Conservation (phyloP, 2,329 filamentous ascomycete species). For the Trichoderma sp. region DNA sequence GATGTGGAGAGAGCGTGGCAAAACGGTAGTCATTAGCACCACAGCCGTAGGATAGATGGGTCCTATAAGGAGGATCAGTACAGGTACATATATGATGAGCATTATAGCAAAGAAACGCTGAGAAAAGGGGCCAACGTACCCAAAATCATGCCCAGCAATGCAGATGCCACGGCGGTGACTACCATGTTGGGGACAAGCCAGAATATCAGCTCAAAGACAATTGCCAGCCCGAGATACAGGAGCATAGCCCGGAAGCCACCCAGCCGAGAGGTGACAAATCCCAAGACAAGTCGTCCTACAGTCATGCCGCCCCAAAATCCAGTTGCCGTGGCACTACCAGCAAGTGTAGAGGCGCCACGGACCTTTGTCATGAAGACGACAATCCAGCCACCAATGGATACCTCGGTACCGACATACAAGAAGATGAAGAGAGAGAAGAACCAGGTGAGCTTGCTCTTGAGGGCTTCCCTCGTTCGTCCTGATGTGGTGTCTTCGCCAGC, state of each 20-base stretch:
- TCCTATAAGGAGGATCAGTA: conserved; percentile 56
- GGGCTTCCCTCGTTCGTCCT: conserved; percentile 15
- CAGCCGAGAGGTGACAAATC: conserved; percentile 69
- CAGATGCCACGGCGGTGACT: conserved; percentile 72
- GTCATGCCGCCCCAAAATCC: conserved; percentile 84
- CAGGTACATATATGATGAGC: background rate
- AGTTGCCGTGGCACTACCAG: conserved; percentile 69
- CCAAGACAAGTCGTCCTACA: conserved; percentile 69
- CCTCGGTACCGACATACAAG: conserved; percentile 76
- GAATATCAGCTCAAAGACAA: conserved; percentile 72
- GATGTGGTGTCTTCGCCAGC: conserved; percentile 55
- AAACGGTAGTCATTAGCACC: conserved; percentile 72
- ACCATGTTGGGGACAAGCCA: conserved; percentile 82
- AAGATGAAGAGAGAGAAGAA: conserved; percentile 73
- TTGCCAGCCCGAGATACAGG: conserved; percentile 66
- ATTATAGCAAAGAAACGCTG: background rate
- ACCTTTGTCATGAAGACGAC: conserved; percentile 82
- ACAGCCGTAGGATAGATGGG: conserved; percentile 78
- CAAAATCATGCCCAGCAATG: conserved; percentile 52
- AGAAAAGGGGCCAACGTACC: background rate
- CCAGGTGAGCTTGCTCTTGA: conserved; percentile 50
- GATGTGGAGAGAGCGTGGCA: conserved; percentile 75
- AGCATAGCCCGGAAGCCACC: conserved; percentile 69
- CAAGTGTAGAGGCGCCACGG: conserved; percentile 67
- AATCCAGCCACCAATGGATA: conserved; percentile 80